A percentile compares a stretch with the other conserved stretches of the same genome.
phyloP scores from a whole-genome alignment of 148 eudicot species.

The Rhododendron molle region DNA sequence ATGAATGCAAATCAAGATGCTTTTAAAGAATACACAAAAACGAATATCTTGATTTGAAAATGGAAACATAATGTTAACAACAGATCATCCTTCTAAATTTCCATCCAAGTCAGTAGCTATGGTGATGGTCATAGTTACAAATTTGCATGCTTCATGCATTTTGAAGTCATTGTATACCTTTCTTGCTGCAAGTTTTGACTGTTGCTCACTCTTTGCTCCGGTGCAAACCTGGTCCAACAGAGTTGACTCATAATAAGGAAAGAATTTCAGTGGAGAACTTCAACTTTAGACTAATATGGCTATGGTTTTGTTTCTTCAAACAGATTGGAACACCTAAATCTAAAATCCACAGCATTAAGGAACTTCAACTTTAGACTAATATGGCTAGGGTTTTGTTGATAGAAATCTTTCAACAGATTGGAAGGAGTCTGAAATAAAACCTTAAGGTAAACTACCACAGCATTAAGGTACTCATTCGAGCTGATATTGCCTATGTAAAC shows the following conservation, averaged over 20 bases:
- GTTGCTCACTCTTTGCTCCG: constrained; percentile 73
- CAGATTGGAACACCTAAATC: not conserved
- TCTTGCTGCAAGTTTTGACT: constrained; percentile 56
- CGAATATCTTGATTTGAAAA: not conserved
- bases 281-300: not conserved
- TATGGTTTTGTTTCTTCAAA: not conserved
- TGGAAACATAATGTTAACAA: not conserved
- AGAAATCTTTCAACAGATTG: not conserved
- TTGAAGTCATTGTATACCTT: constrained; percentile 34
- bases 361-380: not conserved
- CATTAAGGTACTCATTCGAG: not conserved
- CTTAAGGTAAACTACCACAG: not conserved
- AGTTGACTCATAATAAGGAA: not conserved
- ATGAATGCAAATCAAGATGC: not conserved
- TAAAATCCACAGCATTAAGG: not conserved
- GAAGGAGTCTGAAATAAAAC: not conserved
- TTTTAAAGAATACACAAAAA: not conserved
- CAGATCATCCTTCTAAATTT: not conserved
- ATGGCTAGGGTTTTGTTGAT: not conserved
- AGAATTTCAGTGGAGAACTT: not conserved
- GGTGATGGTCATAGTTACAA: not conserved
- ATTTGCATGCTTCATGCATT: not conserved
- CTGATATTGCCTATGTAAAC: not conserved
- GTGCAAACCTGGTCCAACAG: constrained; percentile 47
- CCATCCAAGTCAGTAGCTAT: not conserved